Evolutionary conservation across 2,329 filamentous ascomycete species (phyloP), one percentile per base, ranked within the genome.

Genomic region (Elsinoe fawcettii): DNA sequence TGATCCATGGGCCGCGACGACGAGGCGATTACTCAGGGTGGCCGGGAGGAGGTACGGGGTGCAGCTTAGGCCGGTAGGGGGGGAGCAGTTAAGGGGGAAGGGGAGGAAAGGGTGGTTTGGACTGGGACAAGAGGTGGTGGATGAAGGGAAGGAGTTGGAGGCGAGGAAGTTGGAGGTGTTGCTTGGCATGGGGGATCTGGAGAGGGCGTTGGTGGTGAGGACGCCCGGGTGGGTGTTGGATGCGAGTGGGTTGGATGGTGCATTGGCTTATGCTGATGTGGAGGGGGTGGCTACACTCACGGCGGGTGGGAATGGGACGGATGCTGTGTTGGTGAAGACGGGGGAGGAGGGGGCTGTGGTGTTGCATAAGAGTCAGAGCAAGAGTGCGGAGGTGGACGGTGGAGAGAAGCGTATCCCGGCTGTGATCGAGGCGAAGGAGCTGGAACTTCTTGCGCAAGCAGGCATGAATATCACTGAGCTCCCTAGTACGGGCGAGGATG

Each of bases 41-140:
- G 76, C 75, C 3, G 75, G 73, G 54, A 66, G 75, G 55, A 64
- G 74, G 43, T 77, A 76, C 60, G 69, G 70, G 0, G 74, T 77
- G 1, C 70, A 72, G 43, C 61, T 79, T 51, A 66, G 73, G 11
- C 74, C 76, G 0, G 69, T 78, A 59, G 67, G 69, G 39, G 68
- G 74, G 1, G 65, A 74, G 5, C 61, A 69, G 16, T 65, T 72
- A 39, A 68, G 64, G 14, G 65, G 63, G 43, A 66, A 71, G 60
- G 69, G 66, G 66, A 58, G 64, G 60, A 58, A 18, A 46, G 59
- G n/a, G 46, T 37, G 27, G 11, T 60, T 18, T 2, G 77, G 75
- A 62, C 75, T 74, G 18, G 53, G 37, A 14, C 18, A 43, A 9
- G 53, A 44, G n/a, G 20, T 18, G 34, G 16, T 23, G n/a, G 54